phyloP scores from a whole-genome alignment of 1,284 basidiomycete species.

The Apiotrichum sp. region DNA sequence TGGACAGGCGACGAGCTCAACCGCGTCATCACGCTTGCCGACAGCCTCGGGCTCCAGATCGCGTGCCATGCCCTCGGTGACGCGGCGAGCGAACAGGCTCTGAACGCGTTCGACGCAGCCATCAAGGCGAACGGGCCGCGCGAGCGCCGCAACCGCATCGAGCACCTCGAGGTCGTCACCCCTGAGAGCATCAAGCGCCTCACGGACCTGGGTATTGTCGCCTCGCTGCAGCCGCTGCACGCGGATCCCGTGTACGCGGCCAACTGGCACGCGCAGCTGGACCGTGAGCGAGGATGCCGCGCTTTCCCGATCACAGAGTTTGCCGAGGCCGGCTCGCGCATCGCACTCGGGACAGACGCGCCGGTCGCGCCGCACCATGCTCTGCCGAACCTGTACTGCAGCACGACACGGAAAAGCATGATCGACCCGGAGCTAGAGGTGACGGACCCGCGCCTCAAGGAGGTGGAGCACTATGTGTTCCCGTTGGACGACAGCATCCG shows the following conservation, averaged over 20 bases:
- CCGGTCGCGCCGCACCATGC: slow-evolving; percentile 26
- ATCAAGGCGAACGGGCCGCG: slow-evolving; percentile 17
- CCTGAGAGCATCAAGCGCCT: slow-evolving; percentile 23
- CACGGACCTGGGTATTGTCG: slow-evolving; percentile 23
- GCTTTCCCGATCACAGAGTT: slow-evolving; percentile 29
- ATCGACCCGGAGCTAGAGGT: slow-evolving; percentile 16
- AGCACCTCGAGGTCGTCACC: slow-evolving; percentile 31
- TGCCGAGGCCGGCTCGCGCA: slow-evolving; percentile 14
- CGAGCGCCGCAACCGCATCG: slow-evolving; percentile 24
- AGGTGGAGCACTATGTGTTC: slow-evolving; percentile 12
- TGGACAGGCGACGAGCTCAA: slow-evolving; percentile 25
- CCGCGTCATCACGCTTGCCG: slow-evolving; percentile 25
- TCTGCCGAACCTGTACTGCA: slow-evolving; percentile 27
- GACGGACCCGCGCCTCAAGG: slow-evolving; percentile 8
- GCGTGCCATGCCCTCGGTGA: slow-evolving; percentile 36
- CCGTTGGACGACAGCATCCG: slow-evolving; percentile 17
- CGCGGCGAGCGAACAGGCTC: slow-evolving; percentile 29
- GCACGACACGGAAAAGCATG: slow-evolving; percentile 23
- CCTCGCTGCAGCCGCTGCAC: slow-evolving; percentile 35
- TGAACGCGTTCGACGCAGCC: slow-evolving; percentile 29
- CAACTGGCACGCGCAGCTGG: slow-evolving; percentile 27
- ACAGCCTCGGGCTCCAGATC: slow-evolving; percentile 27
- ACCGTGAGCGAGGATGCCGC: slow-evolving; percentile 23
- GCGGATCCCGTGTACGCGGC: slow-evolving; percentile 29
- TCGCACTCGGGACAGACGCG: slow-evolving; percentile 29